Percentiles rank a stretch among this genome's conserved stretches.
These are phyloP conservation scores for Daldinia eschscholtzii DNA, from an alignment of 2,329 filamentous ascomycete genomes.

Conservation along the genomic window DNA sequence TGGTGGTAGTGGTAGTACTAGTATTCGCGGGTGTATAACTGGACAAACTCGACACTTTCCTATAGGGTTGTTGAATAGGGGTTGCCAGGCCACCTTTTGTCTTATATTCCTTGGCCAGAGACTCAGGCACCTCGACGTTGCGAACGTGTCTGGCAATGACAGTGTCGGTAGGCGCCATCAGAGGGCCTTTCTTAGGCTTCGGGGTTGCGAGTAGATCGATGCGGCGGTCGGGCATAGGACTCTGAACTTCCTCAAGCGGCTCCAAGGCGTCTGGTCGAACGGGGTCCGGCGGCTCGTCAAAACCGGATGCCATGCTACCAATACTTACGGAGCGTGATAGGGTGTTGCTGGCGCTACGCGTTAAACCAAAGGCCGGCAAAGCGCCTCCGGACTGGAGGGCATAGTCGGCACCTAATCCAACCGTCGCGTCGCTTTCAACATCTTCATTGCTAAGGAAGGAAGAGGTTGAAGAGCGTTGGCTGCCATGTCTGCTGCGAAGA, in stretches of 20 bases:
- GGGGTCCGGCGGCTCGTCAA: slow-evolving; percentile 67
- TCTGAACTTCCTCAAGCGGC: slow-evolving; percentile 63
- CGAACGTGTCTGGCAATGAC: slow-evolving; percentile 88
- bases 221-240: slow-evolving; percentile 52
- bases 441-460: slow-evolving; percentile 72
- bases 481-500: slow-evolving; percentile 68
- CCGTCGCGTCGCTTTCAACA: slow-evolving; percentile 78
- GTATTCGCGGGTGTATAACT: slow-evolving; percentile 56
- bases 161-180: slow-evolving; percentile 83
- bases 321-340: slow-evolving; percentile 85
- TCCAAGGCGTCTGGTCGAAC: slow-evolving; percentile 61
- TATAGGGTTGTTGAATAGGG: slow-evolving; percentile 54
- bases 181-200: slow-evolving; percentile 67
- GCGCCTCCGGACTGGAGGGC: slow-evolving; percentile 86
- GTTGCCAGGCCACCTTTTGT: slow-evolving; percentile 76
- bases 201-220: slow-evolving; percentile 76
- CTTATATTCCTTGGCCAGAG: slow-evolving; percentile 86
- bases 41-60: slow-evolving; percentile 60
- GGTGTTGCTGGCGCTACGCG: slow-evolving; percentile 64
- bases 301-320: slow-evolving; percentile 87
- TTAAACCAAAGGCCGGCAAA: slow-evolving; percentile 66
- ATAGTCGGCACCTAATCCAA: slow-evolving; percentile 78
- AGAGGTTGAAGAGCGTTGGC: slow-evolving; percentile 71
- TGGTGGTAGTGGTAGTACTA: slow-evolving; percentile 59
- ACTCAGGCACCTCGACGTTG: slow-evolving; percentile 91